Evolutionary conservation across 2,329 filamentous ascomycete genomes (phyloP).

Genomic region (Metarhizium sp.): DNA sequence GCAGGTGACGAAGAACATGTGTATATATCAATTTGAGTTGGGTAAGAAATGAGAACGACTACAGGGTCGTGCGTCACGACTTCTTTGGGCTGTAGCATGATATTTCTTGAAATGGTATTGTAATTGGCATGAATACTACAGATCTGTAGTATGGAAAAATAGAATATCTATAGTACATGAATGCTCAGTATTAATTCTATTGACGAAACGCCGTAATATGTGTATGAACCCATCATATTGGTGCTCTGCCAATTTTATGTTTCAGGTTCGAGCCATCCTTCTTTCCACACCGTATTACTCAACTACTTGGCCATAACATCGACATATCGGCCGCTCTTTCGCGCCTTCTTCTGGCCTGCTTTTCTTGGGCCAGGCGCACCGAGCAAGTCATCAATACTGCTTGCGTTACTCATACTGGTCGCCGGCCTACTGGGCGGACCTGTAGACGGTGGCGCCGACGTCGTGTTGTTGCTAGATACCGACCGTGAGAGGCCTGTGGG

Average conservation of each 20-base stretch:
- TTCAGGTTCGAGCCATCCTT: background rate
- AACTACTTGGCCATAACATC: conserved; percentile 79
- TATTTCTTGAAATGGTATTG: background rate
- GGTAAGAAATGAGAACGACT: background rate
- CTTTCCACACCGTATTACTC: background rate
- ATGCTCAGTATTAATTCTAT: conserved; percentile 3
- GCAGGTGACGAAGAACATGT: conserved; percentile 13
- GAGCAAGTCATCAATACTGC: conserved; percentile 86
- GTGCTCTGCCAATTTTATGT: background rate
- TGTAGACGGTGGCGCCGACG: conserved; percentile 24
- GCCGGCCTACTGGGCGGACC: conserved; percentile 59
- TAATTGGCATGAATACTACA: background rate
- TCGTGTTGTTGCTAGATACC: conserved; percentile 34
- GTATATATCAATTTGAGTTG: background rate
- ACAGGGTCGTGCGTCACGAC: background rate
- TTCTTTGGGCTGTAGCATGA: background rate
- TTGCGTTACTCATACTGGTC: conserved; percentile 84
- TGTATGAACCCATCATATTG: background rate
- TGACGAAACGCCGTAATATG: conserved; percentile 1
- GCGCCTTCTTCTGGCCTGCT: conserved; percentile 54
- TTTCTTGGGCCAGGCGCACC: conserved; percentile 65
- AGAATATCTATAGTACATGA: conserved; percentile 4
- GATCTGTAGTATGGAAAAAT: background rate
- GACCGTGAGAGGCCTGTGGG: conserved; percentile 36
- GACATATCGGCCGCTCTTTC: conserved; percentile 82